Evolutionary conservation across 2,329 filamentous ascomycete species (phyloP).

Genomic region (Xylariaceae sp.): DNA sequence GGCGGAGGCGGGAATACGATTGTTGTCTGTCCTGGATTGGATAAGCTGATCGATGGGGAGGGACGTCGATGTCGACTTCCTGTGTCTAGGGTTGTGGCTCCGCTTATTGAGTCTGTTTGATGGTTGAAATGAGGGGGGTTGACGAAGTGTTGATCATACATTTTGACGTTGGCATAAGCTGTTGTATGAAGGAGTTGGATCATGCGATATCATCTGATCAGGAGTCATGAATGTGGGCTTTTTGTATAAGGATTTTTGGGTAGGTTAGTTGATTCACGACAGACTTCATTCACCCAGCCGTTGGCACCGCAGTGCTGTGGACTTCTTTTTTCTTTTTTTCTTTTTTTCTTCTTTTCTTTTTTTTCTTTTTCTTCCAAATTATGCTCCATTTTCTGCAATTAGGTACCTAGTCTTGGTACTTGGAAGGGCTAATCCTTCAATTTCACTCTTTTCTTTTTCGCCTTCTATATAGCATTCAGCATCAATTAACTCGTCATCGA

Average conservation of each 20-base stretch:
- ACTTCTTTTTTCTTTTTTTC: too few relatives aligned
- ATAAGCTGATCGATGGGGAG: conserved; percentile 24
- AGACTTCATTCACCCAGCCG: too few relatives aligned
- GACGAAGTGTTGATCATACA: neutral
- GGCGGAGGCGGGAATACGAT: conserved; percentile 12
- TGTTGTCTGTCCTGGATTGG: conserved; percentile 24
- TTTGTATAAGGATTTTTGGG: neutral
- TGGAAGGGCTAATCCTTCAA: too few relatives aligned
- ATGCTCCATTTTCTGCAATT: too few relatives aligned
- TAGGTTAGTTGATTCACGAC: too few relatives aligned
- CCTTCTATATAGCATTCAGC: too few relatives aligned
- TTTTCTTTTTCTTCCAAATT: too few relatives aligned
- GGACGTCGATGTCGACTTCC: conserved; percentile 18
- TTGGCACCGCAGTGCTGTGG: too few relatives aligned
- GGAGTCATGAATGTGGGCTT: neutral
- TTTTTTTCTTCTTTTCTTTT: too few relatives aligned
- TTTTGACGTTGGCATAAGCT: neutral
- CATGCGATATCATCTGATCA: neutral
- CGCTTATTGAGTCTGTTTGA: conserved; percentile 19
- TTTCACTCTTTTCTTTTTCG: too few relatives aligned
- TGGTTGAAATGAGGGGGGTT: neutral
- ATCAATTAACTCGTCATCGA: too few relatives aligned
- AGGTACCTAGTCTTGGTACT: too few relatives aligned
- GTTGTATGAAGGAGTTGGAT: neutral
- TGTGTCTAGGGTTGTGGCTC: conserved; percentile 14